Evolutionary conservation across 1,139 yeast species (phyloP).

Genomic region (Suhomyces bolitotheri): DNA sequence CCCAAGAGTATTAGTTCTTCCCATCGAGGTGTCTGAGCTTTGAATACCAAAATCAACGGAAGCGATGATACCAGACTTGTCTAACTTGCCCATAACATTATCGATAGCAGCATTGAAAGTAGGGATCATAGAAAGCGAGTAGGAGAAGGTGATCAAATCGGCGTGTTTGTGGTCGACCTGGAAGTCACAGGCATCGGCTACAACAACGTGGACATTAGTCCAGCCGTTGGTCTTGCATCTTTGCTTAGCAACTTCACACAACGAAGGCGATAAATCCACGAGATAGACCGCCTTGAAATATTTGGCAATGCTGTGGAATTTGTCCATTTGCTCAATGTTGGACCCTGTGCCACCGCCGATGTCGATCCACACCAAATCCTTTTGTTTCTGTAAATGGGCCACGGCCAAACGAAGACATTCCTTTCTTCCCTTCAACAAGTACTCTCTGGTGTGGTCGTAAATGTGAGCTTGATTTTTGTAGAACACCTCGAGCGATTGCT

Average conservation of each 20-base stretch:
- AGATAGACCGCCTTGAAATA: conserved; percentile 67
- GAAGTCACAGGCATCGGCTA: conserved; percentile 78
- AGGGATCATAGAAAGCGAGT: conserved; percentile 84
- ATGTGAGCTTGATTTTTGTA: conserved; percentile 75
- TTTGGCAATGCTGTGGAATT: conserved; percentile 45
- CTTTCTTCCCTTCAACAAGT: conserved; percentile 69
- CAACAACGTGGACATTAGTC: conserved; percentile 66
- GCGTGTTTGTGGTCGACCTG: conserved; percentile 44
- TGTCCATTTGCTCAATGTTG: conserved; percentile 75
- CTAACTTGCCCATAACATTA: conserved; percentile 55
- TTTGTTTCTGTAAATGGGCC: conserved; percentile 48
- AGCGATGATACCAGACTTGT: conserved; percentile 60
- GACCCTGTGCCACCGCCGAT: conserved; percentile 87
- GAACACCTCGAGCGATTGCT: conserved; percentile 66
- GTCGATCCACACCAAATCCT: conserved; percentile 73
- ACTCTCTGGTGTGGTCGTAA: conserved; percentile 68
- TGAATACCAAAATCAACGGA: conserved; percentile 83
- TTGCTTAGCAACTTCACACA: conserved; percentile 67
- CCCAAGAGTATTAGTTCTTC: conserved; percentile 74
- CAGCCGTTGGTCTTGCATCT: conserved; percentile 56
- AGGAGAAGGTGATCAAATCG: conserved; percentile 73
- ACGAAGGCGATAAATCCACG: conserved; percentile 74
- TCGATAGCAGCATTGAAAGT: conserved; percentile 79
- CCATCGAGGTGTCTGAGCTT: conserved; percentile 60
- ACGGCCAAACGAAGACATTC: conserved; percentile 61